A percentile compares a stretch with the other conserved stretches of the same genome.
These are phyloP conservation scores for Phytophthora quininea DNA, from an alignment of 352 stramenopile genomes.

Conservation along the genomic window DNA sequence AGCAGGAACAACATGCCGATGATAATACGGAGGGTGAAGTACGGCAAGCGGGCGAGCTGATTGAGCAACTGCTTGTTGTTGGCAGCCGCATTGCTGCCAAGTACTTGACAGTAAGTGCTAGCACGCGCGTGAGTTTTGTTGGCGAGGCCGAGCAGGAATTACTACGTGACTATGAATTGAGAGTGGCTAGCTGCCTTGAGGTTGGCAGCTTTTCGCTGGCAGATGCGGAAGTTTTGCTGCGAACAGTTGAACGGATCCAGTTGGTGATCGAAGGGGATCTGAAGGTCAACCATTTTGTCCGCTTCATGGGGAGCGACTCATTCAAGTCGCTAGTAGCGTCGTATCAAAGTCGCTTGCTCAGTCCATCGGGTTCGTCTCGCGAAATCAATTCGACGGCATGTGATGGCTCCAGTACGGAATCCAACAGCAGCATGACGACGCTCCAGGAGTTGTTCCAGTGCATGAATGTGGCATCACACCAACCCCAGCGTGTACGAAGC, in stretches of 20 bases:
- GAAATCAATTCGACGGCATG: slow-evolving; percentile 23
- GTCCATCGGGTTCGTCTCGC: slow-evolving; percentile 52
- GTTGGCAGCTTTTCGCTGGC: slow-evolving; percentile 68
- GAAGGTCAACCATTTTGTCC: slow-evolving; percentile 88
- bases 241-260: slow-evolving; percentile 61
- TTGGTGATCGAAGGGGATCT: slow-evolving; percentile 74
- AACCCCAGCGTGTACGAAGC: slow-evolving; percentile 72
- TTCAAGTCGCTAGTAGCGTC: slow-evolving; percentile 82
- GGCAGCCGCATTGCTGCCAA: slow-evolving; percentile 66
- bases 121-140: slow-evolving; percentile 71
- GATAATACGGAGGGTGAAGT: slow-evolving; percentile 9
- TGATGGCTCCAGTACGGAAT: slow-evolving; percentile 53
- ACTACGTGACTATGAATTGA: slow-evolving; percentile 63
- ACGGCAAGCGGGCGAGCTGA: slow-evolving; percentile 59
- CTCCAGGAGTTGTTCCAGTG: slow-evolving; percentile 88
- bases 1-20: slow-evolving; percentile 20
- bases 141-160: slow-evolving; percentile 63
- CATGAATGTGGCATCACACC: slow-evolving; percentile 87
- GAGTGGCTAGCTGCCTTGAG: slow-evolving; percentile 63
- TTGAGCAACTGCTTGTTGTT: slow-evolving; percentile 68
- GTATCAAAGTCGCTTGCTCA: slow-evolving; percentile 78
- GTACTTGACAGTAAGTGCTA: slow-evolving; percentile 60
- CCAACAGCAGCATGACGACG: slow-evolving; percentile 81
- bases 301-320: slow-evolving; percentile 83
- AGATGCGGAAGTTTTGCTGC: slow-evolving; percentile 66